Evolutionary conservation across 75 land plant species (phyloP).

Genomic region (Larix kaempferi): DNA sequence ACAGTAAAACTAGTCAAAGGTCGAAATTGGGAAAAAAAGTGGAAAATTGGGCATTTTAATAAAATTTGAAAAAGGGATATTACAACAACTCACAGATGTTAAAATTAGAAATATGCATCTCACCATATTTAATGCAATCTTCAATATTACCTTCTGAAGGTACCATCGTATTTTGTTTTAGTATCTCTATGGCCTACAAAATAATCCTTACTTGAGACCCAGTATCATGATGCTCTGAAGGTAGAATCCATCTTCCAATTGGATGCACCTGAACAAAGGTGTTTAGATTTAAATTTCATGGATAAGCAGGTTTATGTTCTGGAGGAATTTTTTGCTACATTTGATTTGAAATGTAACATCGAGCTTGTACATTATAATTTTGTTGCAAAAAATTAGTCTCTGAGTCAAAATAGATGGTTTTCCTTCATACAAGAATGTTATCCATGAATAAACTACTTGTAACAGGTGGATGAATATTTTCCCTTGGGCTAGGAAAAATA

Average conservation of each 20-base stretch:
- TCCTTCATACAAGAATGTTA: not conserved
- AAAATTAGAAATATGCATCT: constrained; percentile 30
- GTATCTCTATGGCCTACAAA: constrained; percentile 41
- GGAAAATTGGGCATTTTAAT: too few species aligned
- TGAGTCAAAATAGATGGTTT: not conserved
- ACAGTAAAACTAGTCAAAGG: too few species aligned
- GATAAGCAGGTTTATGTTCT: not conserved
- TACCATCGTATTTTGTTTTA: constrained; percentile 45
- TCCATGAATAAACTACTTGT: not conserved
- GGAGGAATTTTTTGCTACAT: not conserved
- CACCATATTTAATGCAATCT: constrained; percentile 59
- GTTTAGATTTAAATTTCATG: constrained; percentile 10
- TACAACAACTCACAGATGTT: constrained; percentile 38
- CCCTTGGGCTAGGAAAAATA: not conserved
- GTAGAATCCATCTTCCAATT: not conserved
- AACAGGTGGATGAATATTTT: not conserved
- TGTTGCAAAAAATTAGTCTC: not conserved
- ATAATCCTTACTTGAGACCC: constrained; percentile 24
- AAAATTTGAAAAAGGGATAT: too few species aligned
- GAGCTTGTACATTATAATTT: not conserved
- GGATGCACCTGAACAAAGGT: not conserved
- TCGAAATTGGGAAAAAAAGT: too few species aligned
- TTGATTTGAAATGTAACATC: constrained; percentile 1
- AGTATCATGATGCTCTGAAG: not conserved
- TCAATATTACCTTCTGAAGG: constrained; percentile 54